These are phyloP conservation scores for Colletotrichum coccodes DNA, from an alignment of 2,329 filamentous ascomycete genomes.

Conservation along the genomic window DNA sequence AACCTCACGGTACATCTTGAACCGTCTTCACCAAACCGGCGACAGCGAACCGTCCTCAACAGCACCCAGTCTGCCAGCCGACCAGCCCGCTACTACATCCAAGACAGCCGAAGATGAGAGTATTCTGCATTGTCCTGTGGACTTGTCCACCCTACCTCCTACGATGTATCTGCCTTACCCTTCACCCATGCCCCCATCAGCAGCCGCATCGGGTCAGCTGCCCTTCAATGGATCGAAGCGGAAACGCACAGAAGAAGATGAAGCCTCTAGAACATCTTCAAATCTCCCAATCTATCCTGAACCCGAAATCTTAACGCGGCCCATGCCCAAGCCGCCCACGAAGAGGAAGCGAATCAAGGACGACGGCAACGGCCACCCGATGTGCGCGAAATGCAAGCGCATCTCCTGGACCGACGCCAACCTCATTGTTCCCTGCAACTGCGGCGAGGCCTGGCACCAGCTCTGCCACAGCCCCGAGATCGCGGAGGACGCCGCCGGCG, in stretches of 20 bases:
- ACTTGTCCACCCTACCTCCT: constrained; percentile 23
- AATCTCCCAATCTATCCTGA: not conserved
- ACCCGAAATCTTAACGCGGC: not conserved
- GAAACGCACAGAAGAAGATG: not conserved
- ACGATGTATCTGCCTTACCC: constrained; percentile 3
- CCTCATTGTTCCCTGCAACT: constrained; percentile 36
- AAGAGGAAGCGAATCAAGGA: constrained; percentile 33
- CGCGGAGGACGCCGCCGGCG: constrained; percentile 17
- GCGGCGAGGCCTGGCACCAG: constrained; percentile 39
- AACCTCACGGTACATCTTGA: constrained; percentile 40
- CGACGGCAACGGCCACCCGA: constrained; percentile 16
- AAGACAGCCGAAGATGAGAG: constrained; percentile 24
- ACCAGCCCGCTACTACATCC: not conserved
- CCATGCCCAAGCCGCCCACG: constrained; percentile 17
- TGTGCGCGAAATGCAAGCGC: constrained; percentile 38
- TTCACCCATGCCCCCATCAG: not conserved
- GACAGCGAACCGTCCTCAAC: constrained; percentile 15
- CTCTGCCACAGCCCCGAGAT: constrained; percentile 37
- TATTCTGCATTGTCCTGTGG: constrained; percentile 21
- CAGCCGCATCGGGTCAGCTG: not conserved
- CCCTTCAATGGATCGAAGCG: constrained; percentile 17
- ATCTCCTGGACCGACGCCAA: constrained; percentile 34
- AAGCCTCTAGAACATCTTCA: not conserved
- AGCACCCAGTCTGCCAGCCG: not conserved
- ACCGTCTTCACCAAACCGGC: constrained; percentile 36